Percentiles rank a stretch among this genome's conserved stretches.
These are phyloP conservation scores for Amylostereum areolatum DNA, from an alignment of 1,284 basidiomycete genomes.

Conservation along the genomic window DNA sequence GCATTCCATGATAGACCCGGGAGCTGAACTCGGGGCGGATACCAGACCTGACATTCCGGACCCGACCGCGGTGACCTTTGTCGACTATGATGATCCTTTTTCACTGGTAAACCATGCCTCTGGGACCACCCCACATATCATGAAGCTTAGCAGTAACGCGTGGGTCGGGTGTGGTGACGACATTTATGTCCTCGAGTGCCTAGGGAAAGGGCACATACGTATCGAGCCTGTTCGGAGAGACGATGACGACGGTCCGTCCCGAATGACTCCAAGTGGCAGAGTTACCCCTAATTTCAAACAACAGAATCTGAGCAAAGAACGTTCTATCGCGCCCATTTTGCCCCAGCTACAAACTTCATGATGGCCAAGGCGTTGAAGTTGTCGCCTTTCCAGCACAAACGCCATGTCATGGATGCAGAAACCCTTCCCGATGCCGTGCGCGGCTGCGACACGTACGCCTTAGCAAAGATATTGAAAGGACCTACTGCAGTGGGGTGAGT, in stretches of 20 bases:
- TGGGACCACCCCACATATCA: constrained; percentile 45
- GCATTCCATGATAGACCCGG: constrained; percentile 3
- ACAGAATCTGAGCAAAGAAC: constrained; percentile 19
- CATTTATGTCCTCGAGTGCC: constrained; percentile 73
- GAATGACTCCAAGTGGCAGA: no score
- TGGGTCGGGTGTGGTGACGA: constrained; percentile 84
- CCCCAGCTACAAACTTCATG: constrained; percentile 41
- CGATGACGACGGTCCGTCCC: constrained; percentile 32
- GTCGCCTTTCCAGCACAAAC: constrained; percentile 49
- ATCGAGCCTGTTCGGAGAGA: constrained; percentile 41
- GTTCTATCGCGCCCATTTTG: constrained; percentile 44
- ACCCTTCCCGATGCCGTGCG: constrained; percentile 53
- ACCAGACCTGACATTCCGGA: constrained; percentile 36
- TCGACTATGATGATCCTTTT: constrained; percentile 80
- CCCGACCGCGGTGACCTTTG: constrained; percentile 68
- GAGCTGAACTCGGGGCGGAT: constrained; percentile 11
- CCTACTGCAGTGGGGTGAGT: constrained; percentile 41
- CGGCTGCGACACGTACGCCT: constrained; percentile 65
- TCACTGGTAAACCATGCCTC: constrained; percentile 47
- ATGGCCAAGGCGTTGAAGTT: constrained; percentile 41
- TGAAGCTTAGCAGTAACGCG: constrained; percentile 43
- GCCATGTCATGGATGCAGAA: constrained; percentile 47
- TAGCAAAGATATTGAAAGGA: constrained; percentile 46
- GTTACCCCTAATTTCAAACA: no score
- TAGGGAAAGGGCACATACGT: constrained; percentile 71